Conservation (phyloP, 1,284 basidiomycete species). For the Ganoderma leucocontextum region DNA sequence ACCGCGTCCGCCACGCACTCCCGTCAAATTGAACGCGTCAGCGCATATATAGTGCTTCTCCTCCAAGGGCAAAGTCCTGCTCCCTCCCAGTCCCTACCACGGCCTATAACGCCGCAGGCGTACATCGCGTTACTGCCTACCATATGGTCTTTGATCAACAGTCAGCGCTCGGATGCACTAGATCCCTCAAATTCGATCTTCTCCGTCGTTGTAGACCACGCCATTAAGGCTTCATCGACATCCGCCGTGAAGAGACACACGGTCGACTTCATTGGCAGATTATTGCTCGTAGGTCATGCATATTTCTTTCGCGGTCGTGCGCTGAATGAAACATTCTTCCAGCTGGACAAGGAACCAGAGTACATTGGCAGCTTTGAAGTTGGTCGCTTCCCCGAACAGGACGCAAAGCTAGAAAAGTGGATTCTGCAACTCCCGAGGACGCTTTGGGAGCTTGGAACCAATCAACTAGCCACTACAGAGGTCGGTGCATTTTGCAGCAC, state of each 20-base stretch:
- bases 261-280: slow-evolving; percentile 74
- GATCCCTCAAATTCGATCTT: slow-evolving; percentile 51
- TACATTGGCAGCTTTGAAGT: slow-evolving; percentile 62
- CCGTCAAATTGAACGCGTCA: slow-evolving; percentile 62
- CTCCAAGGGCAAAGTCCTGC: slow-evolving; percentile 64
- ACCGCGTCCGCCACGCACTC: slow-evolving; percentile 27
- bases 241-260: slow-evolving; percentile 69
- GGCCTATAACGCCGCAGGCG: slow-evolving; percentile 61
- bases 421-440: slow-evolving; percentile 74
- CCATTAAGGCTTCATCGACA: slow-evolving; percentile 60
- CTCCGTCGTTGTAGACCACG: slow-evolving; percentile 64
- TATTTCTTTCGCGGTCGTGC: not conserved
- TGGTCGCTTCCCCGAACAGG: slow-evolving; percentile 42
- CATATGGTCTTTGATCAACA: slow-evolving; percentile 82
- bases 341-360: slow-evolving; percentile 70
- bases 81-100: slow-evolving; percentile 49
- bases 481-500: slow-evolving; percentile 46
- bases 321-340: slow-evolving; percentile 8
- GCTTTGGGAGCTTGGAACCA: slow-evolving; percentile 83
- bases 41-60: slow-evolving; percentile 73
- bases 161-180: slow-evolving; percentile 36
- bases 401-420: slow-evolving; percentile 65
- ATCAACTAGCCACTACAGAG: slow-evolving; percentile 63
- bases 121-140: slow-evolving; percentile 83
- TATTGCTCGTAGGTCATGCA: slow-evolving; percentile 65